Evolutionary conservation across 1,284 basidiomycete genomes (phyloP).

Genomic region (Mycena citricolor): DNA sequence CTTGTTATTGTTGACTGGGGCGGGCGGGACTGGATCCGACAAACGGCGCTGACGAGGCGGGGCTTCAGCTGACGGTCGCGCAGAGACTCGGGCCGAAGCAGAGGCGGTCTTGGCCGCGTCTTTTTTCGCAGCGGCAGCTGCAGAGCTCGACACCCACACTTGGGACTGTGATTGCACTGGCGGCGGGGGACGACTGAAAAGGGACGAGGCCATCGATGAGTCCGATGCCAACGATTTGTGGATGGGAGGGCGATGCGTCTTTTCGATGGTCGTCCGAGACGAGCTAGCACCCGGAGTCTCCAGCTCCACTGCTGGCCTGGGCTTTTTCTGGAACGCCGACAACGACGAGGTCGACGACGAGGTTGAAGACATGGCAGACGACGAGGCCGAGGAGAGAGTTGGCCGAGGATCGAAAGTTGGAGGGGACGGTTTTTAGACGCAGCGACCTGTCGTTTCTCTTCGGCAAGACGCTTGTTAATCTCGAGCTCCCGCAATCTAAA

Average conservation of each 20-base stretch:
- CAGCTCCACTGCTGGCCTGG: background rate
- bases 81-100: slow-evolving; percentile 9
- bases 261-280: slow-evolving; percentile 21
- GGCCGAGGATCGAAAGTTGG: no score
- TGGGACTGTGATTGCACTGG: no score
- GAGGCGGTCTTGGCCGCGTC: background rate
- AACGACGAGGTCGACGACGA: background rate
- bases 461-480: no score
- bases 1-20: slow-evolving; percentile 3
- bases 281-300: slow-evolving; percentile 22
- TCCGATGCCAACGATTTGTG: slow-evolving; percentile 19
- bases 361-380: slow-evolving; percentile 2
- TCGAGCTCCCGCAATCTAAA: no score
- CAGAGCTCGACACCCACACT: no score
- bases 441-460: no score
- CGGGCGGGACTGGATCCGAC: background rate
- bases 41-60: no score
- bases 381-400: background rate
- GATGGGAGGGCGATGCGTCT: slow-evolving; percentile 19
- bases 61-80: no score
- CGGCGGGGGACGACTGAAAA: background rate
- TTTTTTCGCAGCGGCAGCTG: no score
- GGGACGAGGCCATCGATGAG: background rate
- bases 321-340: background rate
- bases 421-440: no score